phyloP scores from a whole-genome alignment of 2,329 filamentous ascomycete species.

The Dendryphion nanum region DNA sequence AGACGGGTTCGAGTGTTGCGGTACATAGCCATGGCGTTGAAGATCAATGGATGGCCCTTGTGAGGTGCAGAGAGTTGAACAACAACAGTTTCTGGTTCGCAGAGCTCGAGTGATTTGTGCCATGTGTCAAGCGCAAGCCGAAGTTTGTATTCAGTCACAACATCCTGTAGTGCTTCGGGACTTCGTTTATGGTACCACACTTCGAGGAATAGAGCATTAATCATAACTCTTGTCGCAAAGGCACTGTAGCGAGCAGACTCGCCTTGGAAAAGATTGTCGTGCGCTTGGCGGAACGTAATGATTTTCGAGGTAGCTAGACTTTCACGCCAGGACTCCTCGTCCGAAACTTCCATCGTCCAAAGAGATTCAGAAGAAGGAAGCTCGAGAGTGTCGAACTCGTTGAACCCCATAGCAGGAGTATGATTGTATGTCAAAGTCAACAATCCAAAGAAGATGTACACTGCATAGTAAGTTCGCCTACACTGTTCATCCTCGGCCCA shows the following conservation, averaged over 20 bases:
- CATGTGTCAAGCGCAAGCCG: conserved; percentile 95
- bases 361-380: conserved; percentile 90
- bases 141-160: conserved; percentile 97
- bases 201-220: conserved; percentile 96
- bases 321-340: conserved; percentile 83
- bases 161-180: conserved; percentile 94
- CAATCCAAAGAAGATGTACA: conserved; percentile 98
- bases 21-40: conserved; percentile 97
- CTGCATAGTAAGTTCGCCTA: conserved; percentile 93
- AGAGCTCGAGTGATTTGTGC: conserved; percentile 93
- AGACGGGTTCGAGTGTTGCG: conserved; percentile 89
- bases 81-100: conserved; percentile 84
- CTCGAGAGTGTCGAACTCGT: conserved; percentile 92
- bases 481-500: conserved; percentile 98
- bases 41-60: conserved; percentile 92
- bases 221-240: conserved; percentile 96
- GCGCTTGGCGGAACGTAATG: conserved; percentile 88
- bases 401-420: conserved; percentile 96
- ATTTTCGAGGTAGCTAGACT: conserved; percentile 68
- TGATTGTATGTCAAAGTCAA: conserved; percentile 96
- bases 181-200: conserved; percentile 99
- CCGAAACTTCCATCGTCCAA: conserved; percentile 81
- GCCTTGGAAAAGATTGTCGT: conserved; percentile 93
- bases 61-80: conserved; percentile 91
- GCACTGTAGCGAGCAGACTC: conserved; percentile 89